Base-by-base conservation (phyloP, 78 protist species). In the Cavenderia fasciculata region DNA sequence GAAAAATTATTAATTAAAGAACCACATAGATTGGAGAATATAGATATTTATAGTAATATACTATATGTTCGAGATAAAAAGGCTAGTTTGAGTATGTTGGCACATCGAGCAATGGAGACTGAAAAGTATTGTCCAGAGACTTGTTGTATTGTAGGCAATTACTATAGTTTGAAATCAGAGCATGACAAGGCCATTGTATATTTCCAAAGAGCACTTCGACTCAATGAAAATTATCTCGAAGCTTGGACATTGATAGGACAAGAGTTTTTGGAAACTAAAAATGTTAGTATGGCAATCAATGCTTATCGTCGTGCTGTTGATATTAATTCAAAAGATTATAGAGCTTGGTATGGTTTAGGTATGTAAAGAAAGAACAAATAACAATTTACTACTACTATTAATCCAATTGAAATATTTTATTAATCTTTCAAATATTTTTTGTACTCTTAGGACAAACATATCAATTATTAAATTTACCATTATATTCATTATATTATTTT, bases 221-320 rank as follows among this genome's bases (percentile, higher is more conserved):
- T 86, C 16, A 86, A 77, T 52, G 78, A 73, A 27, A 77, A 61
- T 14, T 87, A 87, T 54, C 51, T 87, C 0, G 70, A 88, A 31
- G 99, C 98, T 19, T 98, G 99, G 99, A 97, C 97, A 19, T 89
- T 98, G 29, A 96, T 98, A 94, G 99, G 99, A 21, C 99, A 98
- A 70, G 99, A 96, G 36, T 95, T 84, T 85, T 76, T 97, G 38
- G 99, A 98, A 74, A 72, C 97, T 77, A 85, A 94, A 31, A 97
- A 97, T 73, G 94, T 96, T 1, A 54, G 79, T 0, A 97, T 96
- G 0, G 98, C 99, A 2, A 94, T 98, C 41, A 93, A 94, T 18
- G 98, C 99, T 12, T 98, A 98, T 93, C 74, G 98, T 33, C 40
- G 78, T 31, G 98, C 97, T 1, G 79, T 96, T 10, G 96, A 94